These are phyloP conservation scores for Carpinus fangiana DNA, from an alignment of 306 rosid genomes.

Conservation along the genomic window DNA sequence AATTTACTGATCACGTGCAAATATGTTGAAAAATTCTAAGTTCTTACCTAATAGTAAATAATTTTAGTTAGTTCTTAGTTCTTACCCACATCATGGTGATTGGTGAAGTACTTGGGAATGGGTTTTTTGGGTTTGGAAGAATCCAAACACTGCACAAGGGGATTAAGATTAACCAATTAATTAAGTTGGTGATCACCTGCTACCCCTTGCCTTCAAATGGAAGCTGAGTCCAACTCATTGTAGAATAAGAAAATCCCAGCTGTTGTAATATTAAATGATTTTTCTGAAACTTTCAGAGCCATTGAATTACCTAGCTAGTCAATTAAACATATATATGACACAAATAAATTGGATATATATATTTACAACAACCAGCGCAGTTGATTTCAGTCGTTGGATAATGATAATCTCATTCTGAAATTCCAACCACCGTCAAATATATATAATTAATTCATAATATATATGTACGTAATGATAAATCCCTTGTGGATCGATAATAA, in stretches of 20 bases:
- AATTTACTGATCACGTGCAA: neutral
- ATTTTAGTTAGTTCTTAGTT: too few relatives aligned
- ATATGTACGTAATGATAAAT: neutral
- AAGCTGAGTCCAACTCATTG: neutral
- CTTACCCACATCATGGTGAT: too few relatives aligned
- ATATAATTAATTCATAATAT: neutral
- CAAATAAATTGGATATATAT: neutral
- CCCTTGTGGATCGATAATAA: neutral
- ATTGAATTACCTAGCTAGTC: neutral
- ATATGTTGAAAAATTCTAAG: too few relatives aligned
- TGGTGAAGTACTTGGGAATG: too few relatives aligned
- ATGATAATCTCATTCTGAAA: neutral
- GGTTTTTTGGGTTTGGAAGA: too few relatives aligned
- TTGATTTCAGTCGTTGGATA: neutral
- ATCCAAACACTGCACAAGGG: too few relatives aligned
- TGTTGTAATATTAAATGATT: neutral
- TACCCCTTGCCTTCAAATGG: neutral
- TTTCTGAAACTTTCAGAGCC: neutral
- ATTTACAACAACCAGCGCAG: neutral
- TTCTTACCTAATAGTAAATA: too few relatives aligned
- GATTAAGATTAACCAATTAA: too few relatives aligned
- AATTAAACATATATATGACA: neutral
- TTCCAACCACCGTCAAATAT: conserved; percentile 10
- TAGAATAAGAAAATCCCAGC: conserved; percentile 8
- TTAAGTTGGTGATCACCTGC: too few relatives aligned